Conservation (phyloP, 768 basidiomycete species). For the Pholiota molesta region DNA sequence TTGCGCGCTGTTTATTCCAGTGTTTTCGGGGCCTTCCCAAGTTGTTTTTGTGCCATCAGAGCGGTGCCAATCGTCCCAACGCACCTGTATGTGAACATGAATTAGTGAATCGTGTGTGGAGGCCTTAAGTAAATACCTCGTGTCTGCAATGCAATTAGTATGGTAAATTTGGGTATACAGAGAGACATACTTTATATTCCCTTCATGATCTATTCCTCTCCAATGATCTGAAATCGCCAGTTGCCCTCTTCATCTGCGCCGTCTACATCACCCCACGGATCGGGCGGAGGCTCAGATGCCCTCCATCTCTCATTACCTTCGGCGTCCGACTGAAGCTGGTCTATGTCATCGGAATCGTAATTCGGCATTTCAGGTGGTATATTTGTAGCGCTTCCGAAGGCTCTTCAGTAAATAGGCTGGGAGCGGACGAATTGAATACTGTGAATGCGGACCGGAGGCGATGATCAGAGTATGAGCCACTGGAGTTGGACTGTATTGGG, state of each 20-base stretch:
- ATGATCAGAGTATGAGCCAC: too few species aligned
- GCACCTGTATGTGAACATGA: conserved; percentile 36
- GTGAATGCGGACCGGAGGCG: too few species aligned
- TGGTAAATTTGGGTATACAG: not conserved
- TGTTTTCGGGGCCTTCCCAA: conserved; percentile 39
- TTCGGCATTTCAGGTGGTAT: not conserved
- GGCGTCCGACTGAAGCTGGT: not conserved
- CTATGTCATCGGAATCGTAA: not conserved
- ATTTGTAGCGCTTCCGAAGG: too few species aligned
- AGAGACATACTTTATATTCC: conserved; percentile 30
- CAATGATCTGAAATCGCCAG: conserved; percentile 39
- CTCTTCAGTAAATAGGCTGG: too few species aligned
- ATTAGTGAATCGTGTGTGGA: not conserved
- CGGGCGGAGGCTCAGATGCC: conserved; percentile 23
- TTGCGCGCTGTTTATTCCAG: conserved; percentile 21
- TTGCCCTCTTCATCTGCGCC: conserved; percentile 29
- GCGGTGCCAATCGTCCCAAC: conserved; percentile 56
- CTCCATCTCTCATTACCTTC: conserved; percentile 9
- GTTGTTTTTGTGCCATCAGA: conserved; percentile 56
- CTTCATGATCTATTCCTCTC: conserved; percentile 40
- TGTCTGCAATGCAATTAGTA: conserved; percentile 23
- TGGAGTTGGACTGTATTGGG: too few species aligned
- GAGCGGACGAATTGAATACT: too few species aligned
- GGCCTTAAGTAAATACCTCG: conserved; percentile 27
- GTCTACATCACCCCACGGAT: conserved; percentile 30